These are phyloP conservation scores for Stagonosporopsis cucurbitacearum DNA, from an alignment of 2,329 filamentous ascomycete genomes.

Conservation along the genomic window DNA sequence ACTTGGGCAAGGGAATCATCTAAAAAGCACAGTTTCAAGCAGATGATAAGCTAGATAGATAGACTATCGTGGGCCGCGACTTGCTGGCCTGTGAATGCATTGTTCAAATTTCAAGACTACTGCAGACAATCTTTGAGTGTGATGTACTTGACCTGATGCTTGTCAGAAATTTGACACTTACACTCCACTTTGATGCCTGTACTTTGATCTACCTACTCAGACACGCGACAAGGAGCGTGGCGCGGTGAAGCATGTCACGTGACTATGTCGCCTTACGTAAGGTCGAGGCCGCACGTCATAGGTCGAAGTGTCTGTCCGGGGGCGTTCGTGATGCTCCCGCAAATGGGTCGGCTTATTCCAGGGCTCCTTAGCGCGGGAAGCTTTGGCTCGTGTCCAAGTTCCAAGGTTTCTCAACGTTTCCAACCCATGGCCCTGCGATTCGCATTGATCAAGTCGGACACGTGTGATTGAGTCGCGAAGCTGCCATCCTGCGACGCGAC, in stretches of 20 bases:
- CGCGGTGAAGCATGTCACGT: not conserved
- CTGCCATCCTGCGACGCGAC: slow-evolving; percentile 16
- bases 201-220: no score
- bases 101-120: slow-evolving; percentile 21
- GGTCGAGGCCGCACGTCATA: slow-evolving; percentile 9
- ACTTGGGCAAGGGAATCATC: slow-evolving; percentile 48
- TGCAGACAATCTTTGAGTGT: not conserved
- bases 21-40: slow-evolving; percentile 46
- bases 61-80: slow-evolving; percentile 38
- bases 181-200: not conserved
- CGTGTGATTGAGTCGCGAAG: slow-evolving; percentile 17
- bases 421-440: slow-evolving; percentile 15
- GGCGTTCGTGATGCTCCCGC: slow-evolving; percentile 17
- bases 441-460: slow-evolving; percentile 12
- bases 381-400: slow-evolving; percentile 18
- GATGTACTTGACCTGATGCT: no score
- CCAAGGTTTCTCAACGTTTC: slow-evolving; percentile 15
- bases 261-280: not conserved
- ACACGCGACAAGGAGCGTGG: no score
- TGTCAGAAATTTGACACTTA: no score
- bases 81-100: slow-evolving; percentile 35
- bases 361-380: slow-evolving; percentile 18
- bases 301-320: not conserved
- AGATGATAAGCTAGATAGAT: slow-evolving; percentile 46
- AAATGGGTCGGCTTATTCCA: slow-evolving; percentile 17